Evolutionary conservation across 2,329 filamentous ascomycete species (phyloP), one percentile per base, ranked within the genome.

Genomic region (Zymoseptoria ardabiliae): DNA sequence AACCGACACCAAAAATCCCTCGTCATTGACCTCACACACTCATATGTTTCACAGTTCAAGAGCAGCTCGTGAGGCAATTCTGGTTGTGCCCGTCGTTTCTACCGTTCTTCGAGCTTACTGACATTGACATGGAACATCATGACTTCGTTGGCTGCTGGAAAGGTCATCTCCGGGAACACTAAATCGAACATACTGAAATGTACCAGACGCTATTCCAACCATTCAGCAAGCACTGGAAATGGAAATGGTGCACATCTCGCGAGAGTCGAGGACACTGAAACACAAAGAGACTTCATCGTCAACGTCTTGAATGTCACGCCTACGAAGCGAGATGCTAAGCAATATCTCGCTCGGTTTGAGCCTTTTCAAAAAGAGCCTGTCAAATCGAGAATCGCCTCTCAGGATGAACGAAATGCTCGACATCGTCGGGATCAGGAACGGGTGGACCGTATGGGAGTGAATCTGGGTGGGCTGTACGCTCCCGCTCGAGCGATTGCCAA

Each of bases 341-440:
- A 90, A 45, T 99, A 97, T 71, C 81, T 99, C 17, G 88, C 94
- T 67, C 92, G 91, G 62, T 96, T 97, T 72, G 86, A 85, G n/a
- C 50, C 63, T 19, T 60, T 65, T 1, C 71, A 66, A 58, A 67
- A 19, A 71, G 76, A 56, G 75, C 75, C 51, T 72, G 78, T 61
- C 71, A 20, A 6, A 11, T 23, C 51, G 11, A 28, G 54, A 19
- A 59, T 64, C 48, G 49, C 59, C 17, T 13, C 35, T 45, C 57
- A 66, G 35, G 62, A 64, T 22, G 63, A 69, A 35, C 54, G 58
- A 9, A 63, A 68, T 60, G 66, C 66, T 9, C 57, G 60, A 2
- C 63, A 62, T 20, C 67, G 62, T 53, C 55, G 57, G 48, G 59
- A 66, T 50, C 67, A 67, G 53, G 60, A 65, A 20, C 65, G 62